Percentiles rank a stretch among this genome's conserved stretches.
Conservation (phyloP, 1,284 basidiomycete genomes). For the Pisolithus thermaeus region DNA sequence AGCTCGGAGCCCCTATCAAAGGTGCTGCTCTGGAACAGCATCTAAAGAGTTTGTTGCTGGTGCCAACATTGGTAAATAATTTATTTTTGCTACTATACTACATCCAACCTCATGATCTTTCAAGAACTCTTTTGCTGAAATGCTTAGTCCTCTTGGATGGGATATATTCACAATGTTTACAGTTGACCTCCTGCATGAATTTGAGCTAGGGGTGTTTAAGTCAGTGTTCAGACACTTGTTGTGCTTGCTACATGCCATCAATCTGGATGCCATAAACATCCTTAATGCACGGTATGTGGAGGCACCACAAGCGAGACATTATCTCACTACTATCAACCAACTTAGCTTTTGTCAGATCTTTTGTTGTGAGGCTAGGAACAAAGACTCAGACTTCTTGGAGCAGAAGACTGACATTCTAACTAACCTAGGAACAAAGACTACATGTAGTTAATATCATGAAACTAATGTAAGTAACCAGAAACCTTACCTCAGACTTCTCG, state of each 20-base stretch:
- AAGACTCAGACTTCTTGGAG: too few species aligned
- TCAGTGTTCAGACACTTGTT: neutral
- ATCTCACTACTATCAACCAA: neutral
- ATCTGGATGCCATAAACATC: neutral
- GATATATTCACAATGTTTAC: slow-evolving; percentile 18
- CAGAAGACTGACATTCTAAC: too few species aligned
- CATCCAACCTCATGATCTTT: neutral
- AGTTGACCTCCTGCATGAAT: slow-evolving; percentile 26
- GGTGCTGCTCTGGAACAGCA: neutral
- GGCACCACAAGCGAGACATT: neutral
- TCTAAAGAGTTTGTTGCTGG: neutral
- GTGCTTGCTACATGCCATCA: neutral
- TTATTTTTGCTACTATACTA: neutral
- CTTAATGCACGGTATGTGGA: neutral
- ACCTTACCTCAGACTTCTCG: too few species aligned
- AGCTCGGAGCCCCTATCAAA: neutral
- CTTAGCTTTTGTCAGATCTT: neutral
- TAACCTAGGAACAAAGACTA: too few species aligned
- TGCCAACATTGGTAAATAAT: neutral
- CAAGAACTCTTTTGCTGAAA: slow-evolving; percentile 4
- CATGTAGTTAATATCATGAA: too few species aligned
- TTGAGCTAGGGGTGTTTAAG: slow-evolving; percentile 20
- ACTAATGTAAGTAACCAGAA: too few species aligned
- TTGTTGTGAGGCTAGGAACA: too few species aligned
- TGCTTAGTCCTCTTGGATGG: neutral